Evolutionary conservation across 768 basidiomycete species (phyloP), one percentile per base, ranked within the genome.

Genomic region (Pleurotus giganteus): DNA sequence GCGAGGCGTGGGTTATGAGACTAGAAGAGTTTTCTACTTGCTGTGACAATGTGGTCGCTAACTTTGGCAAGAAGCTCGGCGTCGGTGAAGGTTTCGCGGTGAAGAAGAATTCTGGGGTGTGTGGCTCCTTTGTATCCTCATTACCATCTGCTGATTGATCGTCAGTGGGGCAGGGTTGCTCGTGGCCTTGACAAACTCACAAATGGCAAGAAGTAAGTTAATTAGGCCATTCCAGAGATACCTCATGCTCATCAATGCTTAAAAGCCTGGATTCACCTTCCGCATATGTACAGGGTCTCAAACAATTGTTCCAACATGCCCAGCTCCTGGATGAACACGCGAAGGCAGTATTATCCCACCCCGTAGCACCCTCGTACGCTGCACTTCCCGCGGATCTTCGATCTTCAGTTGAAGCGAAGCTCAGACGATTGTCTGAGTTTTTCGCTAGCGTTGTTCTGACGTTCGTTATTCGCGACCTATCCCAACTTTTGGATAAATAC

Each of bases 311-410:
- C 65, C 69, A 71, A 27, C 81, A 85, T 59, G 82, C 81, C 11
- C 91, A 94, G 61, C 74, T 91, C n/a, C 79, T 95, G 37, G 92
- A 94, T 62, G 90, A 92, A 71, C 91, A 94, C 66, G 86, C 89
- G 19, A 83, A 83, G 67, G 91, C 91, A 26, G 73, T 89, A 19
- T 69, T 79, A 32, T 79, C 79, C 24, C 80, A 83, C 59, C 86
- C 88, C 2, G 61, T 81, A 29, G 86, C 88, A 7, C 86, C 88
- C 34, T 77, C 86, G 34, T 94, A 95, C 65, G 79, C 79, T 31
- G 80, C 83, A 17, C 84, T 94, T 61, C 81, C 90, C 4, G 44
- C 67, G 39, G 85, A 91, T 55, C 66, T 87, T 57, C 84, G 86
- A 52, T 61, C 65, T 37, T 78, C 82, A 8, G 79, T 88, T 55